These are phyloP conservation scores for Trichoderma sp. DNA, from an alignment of 2,329 filamentous ascomycete species.

Conservation along the genomic window DNA sequence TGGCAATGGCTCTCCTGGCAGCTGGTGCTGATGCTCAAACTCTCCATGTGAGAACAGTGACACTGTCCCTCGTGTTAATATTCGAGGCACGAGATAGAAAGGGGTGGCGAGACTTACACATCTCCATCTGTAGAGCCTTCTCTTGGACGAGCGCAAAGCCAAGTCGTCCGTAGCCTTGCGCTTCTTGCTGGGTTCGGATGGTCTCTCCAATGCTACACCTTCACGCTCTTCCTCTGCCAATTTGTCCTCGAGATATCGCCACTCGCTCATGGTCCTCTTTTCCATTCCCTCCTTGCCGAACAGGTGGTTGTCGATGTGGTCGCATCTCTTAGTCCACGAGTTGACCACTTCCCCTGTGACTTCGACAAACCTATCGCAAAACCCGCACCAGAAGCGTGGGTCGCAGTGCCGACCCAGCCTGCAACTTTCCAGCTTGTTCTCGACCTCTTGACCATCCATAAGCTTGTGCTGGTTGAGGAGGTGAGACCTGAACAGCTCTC, in stretches of 20 bases:
- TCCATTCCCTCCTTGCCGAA: conserved; percentile 50
- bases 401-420: conserved; percentile 67
- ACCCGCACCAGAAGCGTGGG: conserved; percentile 82
- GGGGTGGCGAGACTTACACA: conserved; percentile 37
- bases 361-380: conserved; percentile 65
- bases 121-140: conserved; percentile 34
- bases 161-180: conserved; percentile 17
- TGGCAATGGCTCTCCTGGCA: conserved; percentile 25
- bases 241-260: conserved; percentile 49
- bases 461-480: conserved; percentile 55
- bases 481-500: conserved; percentile 64
- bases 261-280: conserved; percentile 56
- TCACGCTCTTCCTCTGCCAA: not conserved
- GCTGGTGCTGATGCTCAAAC: not conserved
- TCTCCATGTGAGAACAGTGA: conserved; percentile 27
- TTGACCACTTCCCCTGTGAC: conserved; percentile 46
- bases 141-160: not conserved
- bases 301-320: conserved; percentile 78
- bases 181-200: not conserved
- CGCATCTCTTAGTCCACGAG: conserved; percentile 59
- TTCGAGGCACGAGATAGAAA: not conserved
- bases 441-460: conserved; percentile 35
- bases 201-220: not conserved
- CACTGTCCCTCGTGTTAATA: conserved; percentile 30
- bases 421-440: conserved; percentile 53